Base-by-base conservation (phyloP, 2,329 filamentous ascomycete species). In the Scytalidium sp. region DNA sequence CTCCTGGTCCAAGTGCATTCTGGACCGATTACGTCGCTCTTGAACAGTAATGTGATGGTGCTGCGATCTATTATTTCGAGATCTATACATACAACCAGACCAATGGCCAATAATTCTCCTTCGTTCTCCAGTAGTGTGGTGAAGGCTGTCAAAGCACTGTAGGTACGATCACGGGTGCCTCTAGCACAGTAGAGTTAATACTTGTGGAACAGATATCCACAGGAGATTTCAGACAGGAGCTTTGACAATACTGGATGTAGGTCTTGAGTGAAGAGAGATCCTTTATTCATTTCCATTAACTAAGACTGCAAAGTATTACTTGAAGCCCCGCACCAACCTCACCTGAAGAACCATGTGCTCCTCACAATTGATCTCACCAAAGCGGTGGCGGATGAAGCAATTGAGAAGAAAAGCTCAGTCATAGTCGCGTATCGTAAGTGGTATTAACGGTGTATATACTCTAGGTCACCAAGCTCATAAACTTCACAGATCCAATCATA, bases 241-340 rank as follows among this genome's bases (percentile, higher is more conserved):
- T 99, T 92, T 80, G 94, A 99, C 67, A 99, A 99, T 64, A 96
- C 95, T n/a, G 94, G 94, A 48, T 68, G 81, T 82, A 66, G 45
- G 62, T 29, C 29, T 23, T 40, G 32, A 19, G 25, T 19, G 41
- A 2, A 22, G 32, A 41, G 41, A 32, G 32, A 25, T 32, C 42
- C 5, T 9, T 9, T 5, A 10, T 36, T 27, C 32, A 4, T 36
- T n/a, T n/a, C n/a, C n/a, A n/a, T n/a, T n/a, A n/a, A 43, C 51
- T 57, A 50, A 58, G 32, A 11, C 45, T 56, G 53, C 53, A 44
- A 57, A 87, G 76, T 89, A 45, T 76, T 90, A 9, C 76, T 89
- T 20, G 85, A 89, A 73, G 80, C 85, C 20, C 85, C 85, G 2
- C 71, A 76, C 25, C 68, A 74, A 9, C 74, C 74, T 36, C 72